Evolutionary conservation across 108 stramenopile species (phyloP).

Genomic region (Nannochloropsis gaditana): DNA sequence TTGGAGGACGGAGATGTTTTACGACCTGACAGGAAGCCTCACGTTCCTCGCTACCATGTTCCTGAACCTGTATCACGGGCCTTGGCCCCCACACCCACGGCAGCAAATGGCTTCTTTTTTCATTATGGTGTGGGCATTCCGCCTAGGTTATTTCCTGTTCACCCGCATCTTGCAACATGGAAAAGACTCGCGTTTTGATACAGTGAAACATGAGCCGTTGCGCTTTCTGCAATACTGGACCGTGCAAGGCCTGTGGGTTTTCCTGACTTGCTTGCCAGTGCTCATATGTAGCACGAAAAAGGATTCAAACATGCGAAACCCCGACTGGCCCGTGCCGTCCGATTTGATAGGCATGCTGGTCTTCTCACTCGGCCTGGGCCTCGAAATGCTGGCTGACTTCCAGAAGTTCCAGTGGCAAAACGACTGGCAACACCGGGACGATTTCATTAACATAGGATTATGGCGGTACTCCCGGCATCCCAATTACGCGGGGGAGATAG

Average conservation of each 20-base stretch:
- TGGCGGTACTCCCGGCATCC: conserved; percentile 19
- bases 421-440: neutral
- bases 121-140: conserved; percentile 14
- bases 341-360: conserved; percentile 13
- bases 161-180: conserved; percentile 19
- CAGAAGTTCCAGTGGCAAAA: conserved; percentile 23
- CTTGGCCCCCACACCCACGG: neutral
- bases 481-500: conserved; percentile 11
- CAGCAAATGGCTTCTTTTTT: neutral
- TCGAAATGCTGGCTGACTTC: neutral
- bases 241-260: conserved; percentile 24
- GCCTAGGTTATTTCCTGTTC: conserved; percentile 21
- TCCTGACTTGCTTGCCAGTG: conserved; percentile 23
- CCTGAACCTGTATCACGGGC: neutral
- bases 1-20: conserved; percentile 7
- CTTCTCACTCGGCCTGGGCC: neutral
- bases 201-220: neutral
- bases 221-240: conserved; percentile 11
- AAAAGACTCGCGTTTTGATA: conserved; percentile 18
- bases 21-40: neutral
- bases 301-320: neutral
- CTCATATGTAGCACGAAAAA: neutral
- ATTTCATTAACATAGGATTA: neutral
- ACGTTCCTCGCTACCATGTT: neutral
- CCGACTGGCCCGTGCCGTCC: neutral